Base-by-base conservation (phyloP, 176 grass and related monocot genomes). In the Triticum dicoccoides region DNA sequence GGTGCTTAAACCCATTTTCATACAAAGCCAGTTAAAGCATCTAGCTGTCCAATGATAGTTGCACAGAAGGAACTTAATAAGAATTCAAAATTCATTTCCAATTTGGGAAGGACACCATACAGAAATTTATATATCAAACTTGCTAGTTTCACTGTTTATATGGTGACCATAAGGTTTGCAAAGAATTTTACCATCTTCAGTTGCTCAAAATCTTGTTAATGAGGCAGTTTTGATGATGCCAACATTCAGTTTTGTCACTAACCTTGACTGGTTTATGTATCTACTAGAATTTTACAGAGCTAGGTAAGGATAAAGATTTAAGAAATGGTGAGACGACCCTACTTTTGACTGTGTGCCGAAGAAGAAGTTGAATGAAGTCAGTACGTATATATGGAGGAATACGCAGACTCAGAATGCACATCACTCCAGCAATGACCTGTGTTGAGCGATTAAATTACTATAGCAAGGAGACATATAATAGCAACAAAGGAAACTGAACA, bases 311-410 rank as follows among this genome's bases (percentile, higher is more conserved):
- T 54, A 9, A 76, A 17, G 14, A 59, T 75, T 52, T 1, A 27
- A 61, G 20, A 87, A 78, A 83, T 64, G 32, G 65, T 74, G 11
- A 84, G 77, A 68, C 75, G 69, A 64, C 42, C 88, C 69, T 91
- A 98, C 96, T 98, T 94, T 71, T 98, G 63, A 95, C 41, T 10
- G 93, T 89, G 82, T 98, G 88, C 58, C 85, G 91, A 58, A 98
- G 85, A 90, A 63, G 92, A 86, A 95, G 65, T 63, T 91, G 89
- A 80, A 95, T 66, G 73, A 94, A 92, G 80, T 98, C 96, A 88
- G 83, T 91, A 66, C 72, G 96, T 70, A 98, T 88, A 83, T 94
- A 98, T 69, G 96, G 96, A 77, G 96, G 93, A 52, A 98, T 95
- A 25, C 61, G 59, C 23, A 95, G 52, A 89, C 86, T 92, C 83